Evolutionary conservation across 495 filamentous ascomycete genomes (phyloP), one percentile per base, ranked within the genome.

Genomic region (Hyaloscypha variabilis): DNA sequence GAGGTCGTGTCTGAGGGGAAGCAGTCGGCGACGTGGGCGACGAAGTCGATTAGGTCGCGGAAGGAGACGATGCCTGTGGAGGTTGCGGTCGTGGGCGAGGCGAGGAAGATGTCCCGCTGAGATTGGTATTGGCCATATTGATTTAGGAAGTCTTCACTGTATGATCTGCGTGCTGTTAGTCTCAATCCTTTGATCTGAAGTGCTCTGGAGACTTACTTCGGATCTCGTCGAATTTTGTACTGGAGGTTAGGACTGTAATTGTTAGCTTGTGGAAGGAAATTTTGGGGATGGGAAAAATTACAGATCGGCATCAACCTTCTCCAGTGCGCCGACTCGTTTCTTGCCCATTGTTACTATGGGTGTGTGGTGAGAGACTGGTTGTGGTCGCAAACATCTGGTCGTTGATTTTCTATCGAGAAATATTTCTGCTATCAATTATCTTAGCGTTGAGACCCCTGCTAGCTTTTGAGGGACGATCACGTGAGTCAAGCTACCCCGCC

Each of bases 121-220:
- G 88, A 88, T 74, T 94, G 90, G 87, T 97, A 99, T 74, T 96
- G 92, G 70, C 89, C 85, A 81, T 94, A 96, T 76, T 97, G 94
- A 67, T 87, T 87, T 72, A 87, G 79, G 71, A 97, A 97, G 70
- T 97, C 93, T 71, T 92, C 90, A 26, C 85, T 81, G 71, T 97
- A 97, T 10, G 94, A 93, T 64, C 86, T 91, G 55, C 28, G 36
- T 52, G 49, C 49, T 2, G 24, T 14, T 11, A 24, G 36, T 36
- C 6, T 55, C 24, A 31, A 21, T 58, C 58, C 62, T 62, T 39
- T 57, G 31, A 55, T 57, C 17, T 46, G n/a, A 21, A 14, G 30
- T 29, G 36, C 11, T 24, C 31, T 52, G 21, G 21, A 50, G 29
- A 59, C 86, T 79, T 78, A 90, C 84, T 85, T 84, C 50, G 93